phyloP scores from a whole-genome alignment of 2,329 filamentous ascomycete genomes.

The Cercospora sp. region DNA sequence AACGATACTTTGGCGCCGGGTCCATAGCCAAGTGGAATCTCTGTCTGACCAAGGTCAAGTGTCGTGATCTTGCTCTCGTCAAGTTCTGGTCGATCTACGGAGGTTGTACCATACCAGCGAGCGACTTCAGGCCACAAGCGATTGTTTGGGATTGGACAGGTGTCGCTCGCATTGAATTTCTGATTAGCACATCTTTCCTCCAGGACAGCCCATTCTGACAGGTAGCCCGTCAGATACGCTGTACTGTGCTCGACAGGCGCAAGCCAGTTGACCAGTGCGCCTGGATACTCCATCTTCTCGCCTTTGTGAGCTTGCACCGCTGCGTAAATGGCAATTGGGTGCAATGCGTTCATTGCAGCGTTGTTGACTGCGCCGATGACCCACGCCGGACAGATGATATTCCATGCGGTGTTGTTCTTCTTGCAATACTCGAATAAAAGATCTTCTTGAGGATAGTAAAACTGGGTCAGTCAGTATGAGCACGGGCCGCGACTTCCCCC shows the following conservation, averaged over 20 bases:
- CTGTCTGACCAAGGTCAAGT: conserved; percentile 24
- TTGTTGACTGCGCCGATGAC: conserved; percentile 52
- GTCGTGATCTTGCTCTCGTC: conserved; percentile 34
- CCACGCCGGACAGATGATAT: conserved; percentile 50
- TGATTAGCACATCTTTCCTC: conserved; percentile 45
- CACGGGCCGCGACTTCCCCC: background rate
- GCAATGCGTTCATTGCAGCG: conserved; percentile 53
- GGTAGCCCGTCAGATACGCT: conserved; percentile 51
- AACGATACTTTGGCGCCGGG: conserved; percentile 43
- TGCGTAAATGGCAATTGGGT: conserved; percentile 54
- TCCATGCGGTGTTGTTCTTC: conserved; percentile 44
- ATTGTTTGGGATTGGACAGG: conserved; percentile 49
- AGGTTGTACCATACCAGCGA: conserved; percentile 41
- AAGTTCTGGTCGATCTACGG: conserved; percentile 27
- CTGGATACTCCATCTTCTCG: conserved; percentile 47
- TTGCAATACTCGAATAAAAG: conserved; percentile 48
- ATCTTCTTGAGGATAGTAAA: conserved; percentile 59
- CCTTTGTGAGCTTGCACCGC: conserved; percentile 48
- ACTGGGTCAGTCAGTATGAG: conserved; percentile 28
- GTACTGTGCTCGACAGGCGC: conserved; percentile 45
- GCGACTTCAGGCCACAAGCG: conserved; percentile 52
- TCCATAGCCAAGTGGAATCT: conserved; percentile 44
- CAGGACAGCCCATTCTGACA: conserved; percentile 54
- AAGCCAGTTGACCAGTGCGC: conserved; percentile 49
- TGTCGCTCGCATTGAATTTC: conserved; percentile 49